A percentile compares a stretch with the other conserved stretches of the same genome.
Conservation (phyloP, 2,329 filamentous ascomycete species). For the Neonectria neomacrospora region DNA sequence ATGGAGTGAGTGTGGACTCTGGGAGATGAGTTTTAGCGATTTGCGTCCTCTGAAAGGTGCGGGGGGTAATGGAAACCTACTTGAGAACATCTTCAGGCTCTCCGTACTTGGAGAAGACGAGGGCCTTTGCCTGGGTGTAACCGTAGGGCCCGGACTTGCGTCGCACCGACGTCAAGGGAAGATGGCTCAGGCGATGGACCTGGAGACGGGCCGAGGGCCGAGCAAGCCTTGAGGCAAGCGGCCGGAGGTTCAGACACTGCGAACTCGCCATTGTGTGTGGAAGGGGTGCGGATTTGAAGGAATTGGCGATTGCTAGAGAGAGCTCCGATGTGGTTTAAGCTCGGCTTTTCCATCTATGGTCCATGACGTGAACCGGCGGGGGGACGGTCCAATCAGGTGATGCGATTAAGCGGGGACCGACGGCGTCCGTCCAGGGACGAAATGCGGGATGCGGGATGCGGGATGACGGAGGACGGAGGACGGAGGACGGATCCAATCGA, state of each 20-base stretch:
- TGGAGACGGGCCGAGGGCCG: conserved; percentile 38
- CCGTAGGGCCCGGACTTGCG: conserved; percentile 74
- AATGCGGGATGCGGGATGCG: neutral
- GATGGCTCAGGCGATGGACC: conserved; percentile 27
- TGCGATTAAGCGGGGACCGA: conserved; percentile 5
- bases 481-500: neutral
- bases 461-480: neutral
- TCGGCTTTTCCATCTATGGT: conserved; percentile 18
- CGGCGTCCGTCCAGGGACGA: neutral
- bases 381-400: conserved; percentile 16
- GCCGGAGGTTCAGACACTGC: conserved; percentile 38
- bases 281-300: neutral
- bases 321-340: conserved; percentile 16
- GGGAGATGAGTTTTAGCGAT: conserved; percentile 6
- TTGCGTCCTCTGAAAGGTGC: neutral
- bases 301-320: neutral
- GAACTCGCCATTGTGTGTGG: conserved; percentile 37
- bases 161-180: conserved; percentile 50
- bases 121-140: conserved; percentile 86
- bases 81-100: conserved; percentile 77
- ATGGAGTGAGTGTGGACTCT: conserved; percentile 81
- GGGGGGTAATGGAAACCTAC: conserved; percentile 51
- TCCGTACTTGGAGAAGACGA: conserved; percentile 79
- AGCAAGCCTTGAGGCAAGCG: conserved; percentile 35
- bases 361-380: conserved; percentile 23